Conservation (phyloP, 495 filamentous ascomycete species). For the Cenococcum geophilum region DNA sequence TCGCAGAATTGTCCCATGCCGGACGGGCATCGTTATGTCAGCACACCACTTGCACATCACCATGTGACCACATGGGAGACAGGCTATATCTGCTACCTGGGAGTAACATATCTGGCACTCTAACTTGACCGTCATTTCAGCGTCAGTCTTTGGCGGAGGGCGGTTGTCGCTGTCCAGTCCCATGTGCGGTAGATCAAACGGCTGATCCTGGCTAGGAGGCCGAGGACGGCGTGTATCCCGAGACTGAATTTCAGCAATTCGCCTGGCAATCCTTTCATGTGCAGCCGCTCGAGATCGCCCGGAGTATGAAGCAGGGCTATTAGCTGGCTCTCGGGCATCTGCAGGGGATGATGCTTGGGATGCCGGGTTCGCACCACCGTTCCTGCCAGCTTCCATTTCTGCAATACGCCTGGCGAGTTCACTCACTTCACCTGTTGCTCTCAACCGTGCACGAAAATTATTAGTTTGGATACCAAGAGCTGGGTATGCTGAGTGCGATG, state of each 20-base stretch:
- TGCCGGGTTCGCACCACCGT: too few species aligned
- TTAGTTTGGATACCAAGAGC: not conserved
- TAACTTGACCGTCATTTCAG: slow-evolving; percentile 46
- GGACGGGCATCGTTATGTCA: slow-evolving; percentile 32
- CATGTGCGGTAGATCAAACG: not conserved
- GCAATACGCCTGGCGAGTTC: too few species aligned
- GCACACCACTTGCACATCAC: slow-evolving; percentile 48
- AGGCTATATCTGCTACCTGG: slow-evolving; percentile 49
- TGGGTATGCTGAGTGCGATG: not conserved
- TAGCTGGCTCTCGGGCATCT: too few species aligned
- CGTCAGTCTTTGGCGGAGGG: slow-evolving; percentile 45
- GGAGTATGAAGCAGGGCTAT: too few species aligned
- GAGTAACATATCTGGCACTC: slow-evolving; percentile 52
- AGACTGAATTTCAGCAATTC: not conserved
- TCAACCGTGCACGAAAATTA: not conserved
- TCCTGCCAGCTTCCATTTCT: too few species aligned
- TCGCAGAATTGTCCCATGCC: slow-evolving; percentile 30
- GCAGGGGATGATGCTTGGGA: not conserved
- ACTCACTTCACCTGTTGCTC: too few species aligned
- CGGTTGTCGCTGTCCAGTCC: slow-evolving; percentile 39
- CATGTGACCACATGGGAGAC: slow-evolving; percentile 53
- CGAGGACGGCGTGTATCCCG: not conserved
- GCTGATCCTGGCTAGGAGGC: not conserved
- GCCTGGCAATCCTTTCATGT: too few species aligned
- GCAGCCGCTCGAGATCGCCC: too few species aligned